Evolutionary conservation across 345 rosid species (phyloP), one percentile per base, ranked within the genome.

Genomic region (Theobroma cacao): DNA sequence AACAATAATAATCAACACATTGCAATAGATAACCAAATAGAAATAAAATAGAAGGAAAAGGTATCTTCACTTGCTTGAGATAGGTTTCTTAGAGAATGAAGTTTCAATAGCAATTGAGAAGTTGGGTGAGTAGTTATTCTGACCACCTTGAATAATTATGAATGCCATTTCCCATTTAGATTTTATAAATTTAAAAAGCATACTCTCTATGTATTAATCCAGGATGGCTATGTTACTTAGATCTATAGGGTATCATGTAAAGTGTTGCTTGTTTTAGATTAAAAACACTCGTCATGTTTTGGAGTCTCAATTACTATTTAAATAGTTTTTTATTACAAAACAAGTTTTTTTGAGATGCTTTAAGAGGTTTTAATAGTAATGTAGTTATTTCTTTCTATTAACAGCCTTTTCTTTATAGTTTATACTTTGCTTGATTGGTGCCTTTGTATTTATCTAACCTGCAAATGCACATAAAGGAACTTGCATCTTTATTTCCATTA

Each of bases 31-130:
- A n/a, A n/a, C n/a, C n/a, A n/a, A n/a, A n/a, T n/a, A n/a, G n/a
- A n/a, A n/a, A n/a, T n/a, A n/a, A n/a, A n/a, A n/a, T n/a, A n/a
- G n/a, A n/a, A n/a, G n/a, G n/a, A n/a, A n/a, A n/a, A n/a, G n/a
- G n/a, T n/a, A n/a, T n/a, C 90, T 96, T 79, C 80, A 65, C 18
- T 86, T 96, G 85, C 94, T 96, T 80, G 91, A 91, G 80, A 89
- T 94, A 94, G 99, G 99, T 78, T 96, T 94, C 91, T 85, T 97
- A 55, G 94, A 90, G 82, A 82, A 87, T 82, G 93, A 96, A 80
- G 83, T 94, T 75, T 96, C 99, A 77, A 75, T 85, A 79, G 99
- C 95, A 28, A 87, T 95, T 75, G 99, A 95, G 79, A 92, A 86
- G 82, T 85, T 87, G 62, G 97, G 98, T 94, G 70, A 81, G 96